A percentile compares a stretch with the other conserved stretches of the same genome.
Conservation (phyloP, 805 yeast genomes). For the Spathaspora boniae region DNA sequence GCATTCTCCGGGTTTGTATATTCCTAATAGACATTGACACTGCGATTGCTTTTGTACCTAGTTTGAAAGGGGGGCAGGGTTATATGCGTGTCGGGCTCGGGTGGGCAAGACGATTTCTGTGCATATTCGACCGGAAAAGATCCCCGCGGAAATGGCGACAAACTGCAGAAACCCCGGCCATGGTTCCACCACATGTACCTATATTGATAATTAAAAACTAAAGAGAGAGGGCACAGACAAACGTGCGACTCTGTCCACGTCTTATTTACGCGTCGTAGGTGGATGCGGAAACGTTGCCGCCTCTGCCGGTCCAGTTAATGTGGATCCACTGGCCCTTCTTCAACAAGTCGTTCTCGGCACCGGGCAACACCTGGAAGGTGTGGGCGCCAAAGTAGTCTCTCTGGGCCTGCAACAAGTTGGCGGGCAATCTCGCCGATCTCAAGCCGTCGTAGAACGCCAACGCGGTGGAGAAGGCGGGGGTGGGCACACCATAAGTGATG, state of each 20-base stretch:
- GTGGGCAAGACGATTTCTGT: background rate
- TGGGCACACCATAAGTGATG: conserved; percentile 85
- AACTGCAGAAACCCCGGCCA: too few relatives aligned
- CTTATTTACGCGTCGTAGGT: conserved; percentile 78
- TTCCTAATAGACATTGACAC: background rate
- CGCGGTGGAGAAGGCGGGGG: conserved; percentile 97
- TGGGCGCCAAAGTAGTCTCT: conserved; percentile 99
- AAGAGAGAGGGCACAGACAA: background rate
- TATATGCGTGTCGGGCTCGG: background rate
- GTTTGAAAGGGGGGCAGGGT: background rate
- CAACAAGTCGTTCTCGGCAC: conserved; percentile 68
- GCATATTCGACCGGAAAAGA: background rate
- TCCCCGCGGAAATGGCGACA: background rate
- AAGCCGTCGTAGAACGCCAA: conserved; percentile 97
- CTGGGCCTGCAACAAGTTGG: conserved; percentile 98
- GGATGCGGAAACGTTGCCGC: conserved; percentile 96
- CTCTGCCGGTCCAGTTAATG: conserved; percentile 98
- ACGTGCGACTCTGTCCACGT: background rate
- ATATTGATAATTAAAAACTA: background rate
- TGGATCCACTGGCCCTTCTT: conserved; percentile 84
- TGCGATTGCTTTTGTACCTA: background rate
- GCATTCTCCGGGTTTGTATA: background rate
- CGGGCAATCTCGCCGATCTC: conserved; percentile 94
- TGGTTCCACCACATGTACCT: too few relatives aligned
- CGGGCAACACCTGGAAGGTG: conserved; percentile 94